Percentiles rank a stretch among this genome's conserved stretches.
phyloP scores from a whole-genome alignment of 2,329 filamentous ascomycete genomes.

The Calonectria hongkongensis region DNA sequence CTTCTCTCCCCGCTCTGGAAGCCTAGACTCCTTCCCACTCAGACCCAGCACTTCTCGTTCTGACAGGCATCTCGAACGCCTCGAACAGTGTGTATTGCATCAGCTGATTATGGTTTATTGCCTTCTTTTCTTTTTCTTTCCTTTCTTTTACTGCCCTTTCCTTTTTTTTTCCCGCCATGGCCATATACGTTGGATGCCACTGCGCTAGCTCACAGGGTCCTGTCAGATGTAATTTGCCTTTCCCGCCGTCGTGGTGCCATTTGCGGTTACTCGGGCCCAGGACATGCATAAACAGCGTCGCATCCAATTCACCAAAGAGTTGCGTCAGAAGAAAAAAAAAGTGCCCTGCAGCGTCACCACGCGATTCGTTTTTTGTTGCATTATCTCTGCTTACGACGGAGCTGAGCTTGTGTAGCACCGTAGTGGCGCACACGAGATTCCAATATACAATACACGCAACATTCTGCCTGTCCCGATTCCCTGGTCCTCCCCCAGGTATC shows the following conservation, averaged over 20 bases:
- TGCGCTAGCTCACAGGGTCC: neutral
- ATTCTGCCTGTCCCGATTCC: constrained; percentile 29
- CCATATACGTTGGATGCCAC: constrained; percentile 2
- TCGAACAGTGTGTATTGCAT: neutral
- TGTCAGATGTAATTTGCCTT: constrained; percentile 16
- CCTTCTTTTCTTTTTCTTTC: neutral
- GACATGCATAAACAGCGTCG: constrained; percentile 15
- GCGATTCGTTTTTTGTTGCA: constrained; percentile 20
- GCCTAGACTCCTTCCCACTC: neutral
- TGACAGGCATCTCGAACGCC: neutral
- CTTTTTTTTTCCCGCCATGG: neutral
- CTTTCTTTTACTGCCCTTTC: neutral
- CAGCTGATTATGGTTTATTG: neutral
- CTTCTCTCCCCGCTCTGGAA: neutral
- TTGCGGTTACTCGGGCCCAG: constrained; percentile 9
- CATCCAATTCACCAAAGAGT: constrained; percentile 1
- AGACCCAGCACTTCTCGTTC: neutral
- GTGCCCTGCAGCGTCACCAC: constrained; percentile 8
- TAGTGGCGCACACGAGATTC: constrained; percentile 17
- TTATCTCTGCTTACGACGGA: constrained; percentile 31
- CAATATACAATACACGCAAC: constrained; percentile 41
- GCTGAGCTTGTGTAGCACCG: constrained; percentile 21
- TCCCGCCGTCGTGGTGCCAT: neutral
- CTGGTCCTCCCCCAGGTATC: constrained; percentile 15
- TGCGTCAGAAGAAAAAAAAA: neutral